Base-by-base conservation (phyloP, 176 grass and related monocot genomes). In the Stipa capillata region DNA sequence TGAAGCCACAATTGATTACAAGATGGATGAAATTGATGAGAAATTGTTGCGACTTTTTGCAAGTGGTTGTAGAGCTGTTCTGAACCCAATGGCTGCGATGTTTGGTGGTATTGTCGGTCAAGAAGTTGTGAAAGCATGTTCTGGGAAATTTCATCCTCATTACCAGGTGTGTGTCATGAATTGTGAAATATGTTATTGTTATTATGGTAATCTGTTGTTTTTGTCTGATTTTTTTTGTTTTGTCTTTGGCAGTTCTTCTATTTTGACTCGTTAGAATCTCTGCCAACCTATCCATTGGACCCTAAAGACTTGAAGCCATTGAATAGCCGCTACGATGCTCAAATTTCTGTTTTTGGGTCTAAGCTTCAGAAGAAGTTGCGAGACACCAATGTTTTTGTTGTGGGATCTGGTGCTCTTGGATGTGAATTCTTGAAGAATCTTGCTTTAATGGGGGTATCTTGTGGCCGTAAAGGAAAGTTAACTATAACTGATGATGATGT, bases 401-500 rank as follows among this genome's bases (percentile, higher is more conserved):
- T 94, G 29, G 92, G 92, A 37, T 86, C 89, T 78, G 89, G 92
- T 69, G 92, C 92, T 87, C 83, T 94, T 79, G 92, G 92, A 60
- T 91, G 92, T 66, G 92, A 94, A 79, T 94, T 94, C 86, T 86
- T 94, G 72, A 94, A 94, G 72, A 94, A 94, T 58, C 77, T 94
- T 67, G 79, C 92, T 67, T 86, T 94, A 79, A 94, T 94, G 91
- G 91, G 91, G 60, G 85, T 94, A 63, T 94, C 88, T 83, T 94
- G 91, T 42, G 78, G 82, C 55, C 51, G 18, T 61, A 84, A 74
- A 83, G 91, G 91, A 25, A 94, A 90, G 64, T n/a, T 94, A 76
- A 94, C 85, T 64, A 79, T 94, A 85, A 93, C 91, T 70, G 91
- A 93, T 79, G 91, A 93, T 83, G 91, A 93, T 88, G 61, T 88